A percentile compares a stretch with the other conserved stretches of the same genome.
phyloP scores from a whole-genome alignment of 208 protist species.

The Angomonas deanei region DNA sequence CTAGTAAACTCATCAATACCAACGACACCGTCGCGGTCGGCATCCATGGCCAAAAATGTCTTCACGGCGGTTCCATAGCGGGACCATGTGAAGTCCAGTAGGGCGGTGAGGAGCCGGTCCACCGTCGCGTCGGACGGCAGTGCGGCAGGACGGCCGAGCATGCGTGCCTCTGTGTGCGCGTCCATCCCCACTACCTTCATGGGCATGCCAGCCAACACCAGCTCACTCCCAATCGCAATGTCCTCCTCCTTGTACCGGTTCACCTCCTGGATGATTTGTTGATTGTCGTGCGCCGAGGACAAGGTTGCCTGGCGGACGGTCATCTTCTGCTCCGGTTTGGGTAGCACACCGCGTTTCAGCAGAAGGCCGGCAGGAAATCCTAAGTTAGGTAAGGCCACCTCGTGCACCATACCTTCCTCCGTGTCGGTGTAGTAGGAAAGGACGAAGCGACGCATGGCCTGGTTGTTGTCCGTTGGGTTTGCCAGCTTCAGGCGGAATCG shows the following conservation, averaged over 20 bases:
- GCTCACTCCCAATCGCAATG: conserved; percentile 53
- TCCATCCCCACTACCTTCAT: conserved; percentile 81
- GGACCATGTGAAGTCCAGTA: conserved; percentile 63
- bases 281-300: background rate
- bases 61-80: conserved; percentile 70
- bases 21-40: conserved; percentile 78
- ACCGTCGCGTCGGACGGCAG: conserved; percentile 32
- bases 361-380: conserved; percentile 82
- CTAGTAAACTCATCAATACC: conserved; percentile 63
- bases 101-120: conserved; percentile 43
- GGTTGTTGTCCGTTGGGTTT: conserved; percentile 36
- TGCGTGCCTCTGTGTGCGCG: conserved; percentile 67
- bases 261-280: conserved; percentile 12
- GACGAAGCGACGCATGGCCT: conserved; percentile 63
- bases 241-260: conserved; percentile 56
- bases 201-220: conserved; percentile 58
- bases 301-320: conserved; percentile 24
- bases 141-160: conserved; percentile 20
- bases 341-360: conserved; percentile 56
- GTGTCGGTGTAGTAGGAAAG: conserved; percentile 86
- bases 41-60: conserved; percentile 80
- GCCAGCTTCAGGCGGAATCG: conserved; percentile 68
- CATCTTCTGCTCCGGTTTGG: conserved; percentile 34
- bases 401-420: conserved; percentile 81
- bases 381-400: conserved; percentile 51